phyloP scores from a whole-genome alignment of 179 eudicot genomes.

The Spergularia azorica region DNA sequence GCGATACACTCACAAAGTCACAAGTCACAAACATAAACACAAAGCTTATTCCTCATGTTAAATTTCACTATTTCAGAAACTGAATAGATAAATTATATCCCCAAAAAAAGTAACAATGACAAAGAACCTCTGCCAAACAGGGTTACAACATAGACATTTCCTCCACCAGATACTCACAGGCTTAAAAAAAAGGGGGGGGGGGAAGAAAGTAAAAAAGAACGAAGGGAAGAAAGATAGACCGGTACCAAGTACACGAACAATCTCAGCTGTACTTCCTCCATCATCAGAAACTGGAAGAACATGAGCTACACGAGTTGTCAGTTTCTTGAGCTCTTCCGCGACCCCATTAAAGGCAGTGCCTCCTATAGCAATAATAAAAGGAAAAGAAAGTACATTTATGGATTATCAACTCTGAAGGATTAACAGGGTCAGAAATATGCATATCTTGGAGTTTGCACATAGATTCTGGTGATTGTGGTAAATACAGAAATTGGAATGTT shows the following conservation, averaged over 20 bases:
- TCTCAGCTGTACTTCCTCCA: constrained; percentile 99
- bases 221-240: background rate
- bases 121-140: background rate
- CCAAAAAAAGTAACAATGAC: background rate
- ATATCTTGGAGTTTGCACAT: background rate
- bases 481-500: no score
- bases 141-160: background rate
- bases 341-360: constrained; percentile 98
- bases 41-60: background rate
- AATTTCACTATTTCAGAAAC: background rate
- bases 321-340: constrained; percentile 89
- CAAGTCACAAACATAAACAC: background rate
- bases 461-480: background rate
- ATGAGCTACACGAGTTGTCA: constrained; percentile 88
- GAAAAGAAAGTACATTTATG: background rate
- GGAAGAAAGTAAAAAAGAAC: background rate
- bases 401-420: background rate
- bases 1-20: background rate
- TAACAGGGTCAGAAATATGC: background rate
- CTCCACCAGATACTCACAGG: background rate
- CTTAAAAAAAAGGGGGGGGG: no score
- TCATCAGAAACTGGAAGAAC: constrained; percentile 99
- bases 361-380: constrained; percentile 47
- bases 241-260: constrained; percentile 95
- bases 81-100: background rate